phyloP scores from a whole-genome alignment of 345 rosid genomes.

The Heritiera fomes region DNA sequence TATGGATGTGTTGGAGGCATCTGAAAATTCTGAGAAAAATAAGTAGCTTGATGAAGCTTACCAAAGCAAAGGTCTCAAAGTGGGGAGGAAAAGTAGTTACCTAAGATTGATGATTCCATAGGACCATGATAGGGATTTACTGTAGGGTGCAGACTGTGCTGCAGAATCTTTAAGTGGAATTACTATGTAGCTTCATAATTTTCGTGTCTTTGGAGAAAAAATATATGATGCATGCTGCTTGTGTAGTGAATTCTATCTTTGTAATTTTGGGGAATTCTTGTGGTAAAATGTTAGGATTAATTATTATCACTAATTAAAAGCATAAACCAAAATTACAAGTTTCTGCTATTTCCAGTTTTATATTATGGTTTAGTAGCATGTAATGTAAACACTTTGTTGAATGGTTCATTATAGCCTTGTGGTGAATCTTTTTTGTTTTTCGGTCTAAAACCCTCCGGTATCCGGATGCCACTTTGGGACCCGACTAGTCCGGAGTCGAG shows the following conservation, averaged over 20 bases:
- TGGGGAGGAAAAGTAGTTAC: neutral
- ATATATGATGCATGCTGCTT: neutral
- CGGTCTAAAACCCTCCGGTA: no score
- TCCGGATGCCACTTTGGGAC: no score
- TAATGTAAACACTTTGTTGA: slow-evolving; percentile 9
- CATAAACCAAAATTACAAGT: neutral
- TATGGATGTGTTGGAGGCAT: neutral
- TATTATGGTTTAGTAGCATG: slow-evolving; percentile 1
- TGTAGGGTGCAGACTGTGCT: neutral
- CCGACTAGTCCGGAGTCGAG: no score
- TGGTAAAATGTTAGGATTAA: neutral
- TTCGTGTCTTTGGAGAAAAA: neutral
- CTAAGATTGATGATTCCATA: neutral
- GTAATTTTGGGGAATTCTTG: neutral
- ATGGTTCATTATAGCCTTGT: neutral
- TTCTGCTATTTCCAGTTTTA: neutral
- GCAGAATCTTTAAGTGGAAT: neutral
- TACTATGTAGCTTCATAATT: neutral
- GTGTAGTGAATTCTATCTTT: neutral
- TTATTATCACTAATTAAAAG: no score
- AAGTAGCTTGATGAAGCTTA: neutral
- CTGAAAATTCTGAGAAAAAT: neutral
- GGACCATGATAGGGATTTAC: neutral
- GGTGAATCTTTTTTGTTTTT: neutral
- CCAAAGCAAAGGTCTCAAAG: neutral